Evolutionary conservation across 1,284 basidiomycete species (phyloP).

Genomic region (Rhizoctonia solani): DNA sequence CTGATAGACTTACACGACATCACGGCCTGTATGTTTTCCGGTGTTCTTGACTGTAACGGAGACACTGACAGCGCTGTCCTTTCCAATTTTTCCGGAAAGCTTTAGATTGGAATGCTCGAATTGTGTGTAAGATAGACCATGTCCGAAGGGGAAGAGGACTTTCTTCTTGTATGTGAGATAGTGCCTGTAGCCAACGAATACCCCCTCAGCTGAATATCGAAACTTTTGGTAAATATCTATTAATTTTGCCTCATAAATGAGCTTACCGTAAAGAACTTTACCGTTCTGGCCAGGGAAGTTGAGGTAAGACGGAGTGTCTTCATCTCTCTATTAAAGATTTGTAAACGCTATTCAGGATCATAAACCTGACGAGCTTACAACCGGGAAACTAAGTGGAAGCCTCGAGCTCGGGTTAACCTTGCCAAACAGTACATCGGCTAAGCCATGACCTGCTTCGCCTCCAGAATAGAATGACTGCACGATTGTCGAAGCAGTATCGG

Average conservation of each 20-base stretch:
- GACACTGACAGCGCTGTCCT: slow-evolving; percentile 38
- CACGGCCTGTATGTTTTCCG: slow-evolving; percentile 44
- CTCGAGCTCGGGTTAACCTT: slow-evolving; percentile 41
- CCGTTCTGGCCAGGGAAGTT: slow-evolving; percentile 38
- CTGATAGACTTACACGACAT: slow-evolving; percentile 40
- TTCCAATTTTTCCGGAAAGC: slow-evolving; percentile 18
- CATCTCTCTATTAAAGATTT: slow-evolving; percentile 24
- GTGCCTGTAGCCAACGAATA: slow-evolving; percentile 40
- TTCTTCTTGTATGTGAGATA: slow-evolving; percentile 38
- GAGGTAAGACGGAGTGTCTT: slow-evolving; percentile 38
- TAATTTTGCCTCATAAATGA: not conserved
- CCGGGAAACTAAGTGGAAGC: slow-evolving; percentile 40
- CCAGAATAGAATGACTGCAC: slow-evolving; percentile 60
- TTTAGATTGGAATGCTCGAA: slow-evolving; percentile 36
- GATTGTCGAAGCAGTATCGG: slow-evolving; percentile 55
- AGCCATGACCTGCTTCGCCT: slow-evolving; percentile 50
- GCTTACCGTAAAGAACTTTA: slow-evolving; percentile 31
- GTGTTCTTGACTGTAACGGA: slow-evolving; percentile 46
- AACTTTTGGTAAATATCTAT: no score
- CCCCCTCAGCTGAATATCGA: slow-evolving; percentile 37
- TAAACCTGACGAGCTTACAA: not conserved
- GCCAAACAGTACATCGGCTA: slow-evolving; percentile 43
- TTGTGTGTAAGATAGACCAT: slow-evolving; percentile 38
- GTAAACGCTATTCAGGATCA: not conserved
- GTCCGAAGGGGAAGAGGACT: slow-evolving; percentile 40